Evolutionary conservation across 2,329 filamentous ascomycete genomes (phyloP), one percentile per base, ranked within the genome.

Genomic region (Botrytis elliptica): DNA sequence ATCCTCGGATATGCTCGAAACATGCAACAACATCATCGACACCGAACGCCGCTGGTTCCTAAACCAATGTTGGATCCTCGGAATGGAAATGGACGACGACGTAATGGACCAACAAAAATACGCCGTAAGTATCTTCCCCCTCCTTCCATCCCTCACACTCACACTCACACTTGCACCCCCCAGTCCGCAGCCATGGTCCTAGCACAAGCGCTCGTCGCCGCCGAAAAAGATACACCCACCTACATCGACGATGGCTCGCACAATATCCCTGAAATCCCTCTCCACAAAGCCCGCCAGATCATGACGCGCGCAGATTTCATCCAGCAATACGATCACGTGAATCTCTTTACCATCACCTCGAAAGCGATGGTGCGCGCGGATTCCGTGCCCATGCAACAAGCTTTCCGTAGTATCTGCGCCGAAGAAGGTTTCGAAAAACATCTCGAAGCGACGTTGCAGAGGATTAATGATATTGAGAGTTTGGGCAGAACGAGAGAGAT

Each of bases 51-150:
- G 89, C 0, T 95, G 92, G 92, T 91, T 94, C 78, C 83, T 94
- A 33, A 94, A 93, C 82, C 90, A 92, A 80, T 94, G 92, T 81
- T 92, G 92, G 85, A 92, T 94, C 71, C 85, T 95, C 1, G 92
- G 92, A 29, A 85, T 84, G 75, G 90, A 91, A 76, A 94, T 92
- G 91, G 96, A 98, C 78, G 96, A 98, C 83, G 96, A 99, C 81
- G 96, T 98, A 78, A 98, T 98, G 91, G 94, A 98, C 80, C 93
- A 98, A 82, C 94, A 98, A 81, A 98, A 98, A 82, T 98, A 94
- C 86, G 93, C 95, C 64, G 92, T 94, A 85, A 84, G 91, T 88
- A 46, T 57, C 8, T 25, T 12, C n/a, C 38, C 22, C 12, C 10
- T 9, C 74, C 10, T 22, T 38, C 52, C n/a, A 1, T 29, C 65